A percentile compares a stretch with the other conserved stretches of the same genome.
phyloP scores from a whole-genome alignment of 805 yeast genomes.

The Blastobotrys chiropterorum region DNA sequence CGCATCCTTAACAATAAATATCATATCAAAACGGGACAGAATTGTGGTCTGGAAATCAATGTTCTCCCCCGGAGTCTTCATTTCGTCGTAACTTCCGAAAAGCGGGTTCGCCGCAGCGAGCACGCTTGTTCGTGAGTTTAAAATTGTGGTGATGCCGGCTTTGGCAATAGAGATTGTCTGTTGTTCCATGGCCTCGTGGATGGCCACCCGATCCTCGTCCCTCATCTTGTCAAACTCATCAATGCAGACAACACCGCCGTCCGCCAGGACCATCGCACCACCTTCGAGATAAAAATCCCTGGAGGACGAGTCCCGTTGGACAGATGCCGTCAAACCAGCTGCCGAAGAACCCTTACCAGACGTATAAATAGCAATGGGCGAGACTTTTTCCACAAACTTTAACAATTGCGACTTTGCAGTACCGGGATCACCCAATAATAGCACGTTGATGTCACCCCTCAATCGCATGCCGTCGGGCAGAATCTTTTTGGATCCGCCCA shows the following conservation, averaged over 20 bases:
- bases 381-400: conserved; percentile 89
- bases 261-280: conserved; percentile 99
- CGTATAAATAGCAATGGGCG: conserved; percentile 93
- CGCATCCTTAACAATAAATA: conserved; percentile 92
- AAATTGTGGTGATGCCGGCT: conserved; percentile 96
- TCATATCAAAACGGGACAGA: conserved; percentile 97
- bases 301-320: conserved; percentile 82
- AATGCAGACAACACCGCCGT: conserved; percentile 98
- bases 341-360: conserved; percentile 99
- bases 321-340: conserved; percentile 98
- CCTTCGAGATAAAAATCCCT: conserved; percentile 95
- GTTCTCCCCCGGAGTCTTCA: conserved; percentile 95
- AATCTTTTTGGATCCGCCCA: conserved; percentile 91
- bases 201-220: conserved; percentile 97
- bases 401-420: conserved; percentile 96
- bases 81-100: conserved; percentile 93
- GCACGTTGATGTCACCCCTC: conserved; percentile 94
- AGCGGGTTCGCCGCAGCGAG: conserved; percentile 98
- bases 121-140: conserved; percentile 93
- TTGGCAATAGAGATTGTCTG: conserved; percentile 98
- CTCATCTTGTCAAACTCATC: conserved; percentile 99
- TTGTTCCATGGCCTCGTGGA: conserved; percentile 99
- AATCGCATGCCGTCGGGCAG: conserved; percentile 94
- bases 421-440: conserved; percentile 96
- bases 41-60: conserved; percentile 97